Evolutionary conservation across 805 yeast species (phyloP), one percentile per base, ranked within the genome.

Genomic region (Clavispora carvajalis): DNA sequence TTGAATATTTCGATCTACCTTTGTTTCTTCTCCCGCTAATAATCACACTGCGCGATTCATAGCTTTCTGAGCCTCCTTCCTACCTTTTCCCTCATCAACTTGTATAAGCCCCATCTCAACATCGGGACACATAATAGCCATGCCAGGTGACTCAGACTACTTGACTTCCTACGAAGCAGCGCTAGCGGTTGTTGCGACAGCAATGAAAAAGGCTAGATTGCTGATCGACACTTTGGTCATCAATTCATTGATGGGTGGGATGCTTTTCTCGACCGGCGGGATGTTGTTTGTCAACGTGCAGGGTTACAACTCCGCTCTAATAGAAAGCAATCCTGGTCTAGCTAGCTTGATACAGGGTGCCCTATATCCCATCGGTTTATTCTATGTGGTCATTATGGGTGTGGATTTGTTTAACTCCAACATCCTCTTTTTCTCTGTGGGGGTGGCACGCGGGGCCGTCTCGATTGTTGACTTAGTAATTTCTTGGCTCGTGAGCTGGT

Each of bases 131-230:
- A 18, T 28, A 12, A 12, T 7, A 15, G 31, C 25, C 13, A 50
- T 50, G 54, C 38, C 23, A 24, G 49, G 45, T 33, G 65, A 62
- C 18, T 49, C 57, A 16, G 39, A 70, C 49, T 85, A 83, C 52
- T 71, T 83, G 37, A 78, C 88, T 4, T 85, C 91, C 6, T 80
- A 85, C 61, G 95, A 85, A 52, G 80, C 91, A 2, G 93, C 93
- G 0, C 60, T 85, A 37, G 93, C 95, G 0, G 82, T 84, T 30
- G 91, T 85, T 15, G 95, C 95, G 7, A 85, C 93, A 0, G 71
- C 88, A 2, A 85, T 85, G 93, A 85, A 85, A 59, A 85, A 85
- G 54, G 75, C 90, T 4, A 70, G 95, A 58, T 69, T 83, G 22
- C 71, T 78, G 47, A 49, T 79, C 4, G 82, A 80, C 43, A 71